These are phyloP conservation scores for Fusarium albosuccineum DNA, from an alignment of 2,329 filamentous ascomycete genomes.

Conservation along the genomic window DNA sequence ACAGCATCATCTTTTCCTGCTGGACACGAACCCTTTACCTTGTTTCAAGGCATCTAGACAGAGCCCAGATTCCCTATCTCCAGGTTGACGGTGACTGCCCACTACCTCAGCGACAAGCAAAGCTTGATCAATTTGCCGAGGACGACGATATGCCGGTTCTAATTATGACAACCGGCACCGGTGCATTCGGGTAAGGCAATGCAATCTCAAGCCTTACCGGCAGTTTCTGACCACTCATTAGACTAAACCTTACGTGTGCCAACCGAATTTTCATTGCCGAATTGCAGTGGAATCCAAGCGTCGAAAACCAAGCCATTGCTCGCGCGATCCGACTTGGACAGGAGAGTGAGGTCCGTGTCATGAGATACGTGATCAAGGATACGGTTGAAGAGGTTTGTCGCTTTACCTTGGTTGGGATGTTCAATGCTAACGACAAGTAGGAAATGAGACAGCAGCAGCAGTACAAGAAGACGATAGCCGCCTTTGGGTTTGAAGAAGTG, in stretches of 20 bases:
- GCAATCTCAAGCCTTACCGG: neutral
- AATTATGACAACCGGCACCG: slow-evolving; percentile 67
- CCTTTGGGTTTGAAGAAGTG: neutral
- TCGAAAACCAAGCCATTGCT: slow-evolving; percentile 65
- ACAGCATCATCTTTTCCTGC: slow-evolving; percentile 61
- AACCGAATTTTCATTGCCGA: slow-evolving; percentile 65
- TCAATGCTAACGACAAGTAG: neutral
- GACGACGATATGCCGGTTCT: slow-evolving; percentile 52
- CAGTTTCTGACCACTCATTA: slow-evolving; percentile 27
- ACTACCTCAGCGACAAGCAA: slow-evolving; percentile 51
- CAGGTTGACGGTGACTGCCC: slow-evolving; percentile 61
- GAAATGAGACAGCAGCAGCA: slow-evolving; percentile 1
- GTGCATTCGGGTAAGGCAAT: slow-evolving; percentile 59
- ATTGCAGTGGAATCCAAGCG: slow-evolving; percentile 67
- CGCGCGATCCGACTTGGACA: slow-evolving; percentile 63
- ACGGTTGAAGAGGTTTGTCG: slow-evolving; percentile 58
- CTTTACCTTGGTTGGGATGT: accelerated
- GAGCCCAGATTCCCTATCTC: slow-evolving; percentile 46
- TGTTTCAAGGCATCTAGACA: slow-evolving; percentile 48
- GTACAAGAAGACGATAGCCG: neutral
- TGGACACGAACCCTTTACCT: slow-evolving; percentile 60
- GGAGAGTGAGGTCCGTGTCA: slow-evolving; percentile 56
- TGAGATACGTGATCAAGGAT: slow-evolving; percentile 58
- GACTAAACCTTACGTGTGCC: slow-evolving; percentile 62
- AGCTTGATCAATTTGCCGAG: slow-evolving; percentile 54